These are phyloP conservation scores for Pythium graminicola DNA, from an alignment of 352 stramenopile species.

Conservation along the genomic window DNA sequence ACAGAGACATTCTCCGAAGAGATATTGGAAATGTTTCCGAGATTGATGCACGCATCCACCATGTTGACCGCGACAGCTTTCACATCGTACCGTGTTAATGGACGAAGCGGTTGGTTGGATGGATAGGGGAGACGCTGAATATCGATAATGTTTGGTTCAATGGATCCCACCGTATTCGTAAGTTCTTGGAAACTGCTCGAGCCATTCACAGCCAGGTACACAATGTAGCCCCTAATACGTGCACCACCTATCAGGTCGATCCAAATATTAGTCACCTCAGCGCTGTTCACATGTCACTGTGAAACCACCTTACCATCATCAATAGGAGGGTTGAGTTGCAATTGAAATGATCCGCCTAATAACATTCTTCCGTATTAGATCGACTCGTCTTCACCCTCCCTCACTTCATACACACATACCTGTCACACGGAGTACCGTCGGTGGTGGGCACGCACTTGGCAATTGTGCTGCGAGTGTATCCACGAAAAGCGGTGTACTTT, in stretches of 20 bases:
- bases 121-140: slow-evolving; percentile 27
- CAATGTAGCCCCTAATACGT: slow-evolving; percentile 42
- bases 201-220: slow-evolving; percentile 42
- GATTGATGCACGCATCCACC: slow-evolving; percentile 36
- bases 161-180: slow-evolving; percentile 21
- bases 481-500: slow-evolving; percentile 19
- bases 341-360: slow-evolving; percentile 36
- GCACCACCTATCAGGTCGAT: slow-evolving; percentile 30
- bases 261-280: not conserved
- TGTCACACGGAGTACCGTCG: slow-evolving; percentile 33
- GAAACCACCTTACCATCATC: slow-evolving; percentile 30
- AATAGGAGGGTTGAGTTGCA: slow-evolving; percentile 33
- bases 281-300: not conserved
- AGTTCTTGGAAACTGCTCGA: slow-evolving; percentile 31
- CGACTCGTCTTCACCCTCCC: no score
- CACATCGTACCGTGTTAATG: slow-evolving; percentile 40
- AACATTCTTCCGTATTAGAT: no score
- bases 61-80: slow-evolving; percentile 46
- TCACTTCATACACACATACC: no score
- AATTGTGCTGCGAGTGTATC: slow-evolving; percentile 25
- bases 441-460: slow-evolving; percentile 34
- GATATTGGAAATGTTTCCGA: slow-evolving; percentile 9
- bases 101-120: slow-evolving; percentile 21
- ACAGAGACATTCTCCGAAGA: slow-evolving; percentile 13
- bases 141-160: slow-evolving; percentile 25